Percentiles rank a stretch among this genome's conserved stretches.
phyloP scores from a whole-genome alignment of 2,329 filamentous ascomycete genomes.

The Fusarium drepaniforme region DNA sequence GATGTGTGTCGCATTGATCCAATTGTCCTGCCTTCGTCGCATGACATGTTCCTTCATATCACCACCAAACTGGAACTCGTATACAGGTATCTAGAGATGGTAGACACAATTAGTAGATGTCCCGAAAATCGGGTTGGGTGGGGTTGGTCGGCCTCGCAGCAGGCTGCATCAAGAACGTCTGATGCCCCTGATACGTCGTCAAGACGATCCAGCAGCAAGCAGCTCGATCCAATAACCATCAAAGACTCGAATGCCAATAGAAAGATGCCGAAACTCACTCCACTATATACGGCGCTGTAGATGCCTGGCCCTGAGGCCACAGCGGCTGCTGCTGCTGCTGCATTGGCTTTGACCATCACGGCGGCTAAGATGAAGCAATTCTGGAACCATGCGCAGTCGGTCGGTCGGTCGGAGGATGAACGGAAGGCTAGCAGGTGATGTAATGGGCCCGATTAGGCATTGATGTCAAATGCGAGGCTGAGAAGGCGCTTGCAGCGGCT shows the following conservation, averaged over 20 bases:
- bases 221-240: neutral
- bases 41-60: slow-evolving; percentile 91
- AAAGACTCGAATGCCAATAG: neutral
- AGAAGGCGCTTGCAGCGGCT: slow-evolving; percentile 25
- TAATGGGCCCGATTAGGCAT: slow-evolving; percentile 8
- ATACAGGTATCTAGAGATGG: slow-evolving; percentile 83
- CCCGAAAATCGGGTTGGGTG: neutral
- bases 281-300: slow-evolving; percentile 78
- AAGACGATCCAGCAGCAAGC: neutral
- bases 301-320: slow-evolving; percentile 60
- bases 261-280: slow-evolving; percentile 61
- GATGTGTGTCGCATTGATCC: slow-evolving; percentile 99
- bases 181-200: slow-evolving; percentile 5
- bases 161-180: slow-evolving; percentile 2
- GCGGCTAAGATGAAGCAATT: slow-evolving; percentile 40
- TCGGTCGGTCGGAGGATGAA: slow-evolving; percentile 3
- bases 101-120: slow-evolving; percentile 19
- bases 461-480: slow-evolving; percentile 14
- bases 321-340: slow-evolving; percentile 43
- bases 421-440: neutral
- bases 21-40: slow-evolving; percentile 92
- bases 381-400: slow-evolving; percentile 33
- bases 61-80: slow-evolving; percentile 87
- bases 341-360: slow-evolving; percentile 62
- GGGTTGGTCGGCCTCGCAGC: neutral